Percentiles rank a stretch among this genome's conserved stretches.
These are phyloP conservation scores for Purshia tridentata DNA, from an alignment of 306 rosid genomes.

Conservation along the genomic window DNA sequence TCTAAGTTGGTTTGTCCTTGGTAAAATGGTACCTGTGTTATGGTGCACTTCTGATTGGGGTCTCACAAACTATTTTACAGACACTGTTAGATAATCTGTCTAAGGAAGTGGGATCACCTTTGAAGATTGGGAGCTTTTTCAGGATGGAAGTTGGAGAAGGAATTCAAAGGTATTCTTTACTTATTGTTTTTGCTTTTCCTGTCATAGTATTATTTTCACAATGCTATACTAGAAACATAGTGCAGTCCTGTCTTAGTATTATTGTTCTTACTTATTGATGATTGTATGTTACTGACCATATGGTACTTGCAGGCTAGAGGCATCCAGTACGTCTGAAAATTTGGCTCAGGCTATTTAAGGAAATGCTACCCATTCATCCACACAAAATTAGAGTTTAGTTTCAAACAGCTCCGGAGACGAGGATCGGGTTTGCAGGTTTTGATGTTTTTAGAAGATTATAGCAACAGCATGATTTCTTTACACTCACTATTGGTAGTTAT, in stretches of 20 bases:
- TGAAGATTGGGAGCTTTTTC: conserved; percentile 74
- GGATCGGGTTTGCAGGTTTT: conserved; percentile 2
- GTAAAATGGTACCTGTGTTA: not conserved
- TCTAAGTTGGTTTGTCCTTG: not conserved
- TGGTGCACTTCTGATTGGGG: conserved; percentile 12
- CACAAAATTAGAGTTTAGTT: conserved; percentile 20
- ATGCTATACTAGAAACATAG: not conserved
- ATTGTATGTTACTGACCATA: conserved; percentile 10
- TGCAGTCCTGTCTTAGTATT: not conserved
- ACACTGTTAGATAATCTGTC: conserved; percentile 64
- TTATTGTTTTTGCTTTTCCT: not conserved
- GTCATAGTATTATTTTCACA: not conserved
- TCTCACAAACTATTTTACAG: conserved; percentile 45
- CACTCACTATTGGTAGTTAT: not conserved
- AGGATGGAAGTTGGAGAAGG: conserved; percentile 96
- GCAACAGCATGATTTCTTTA: not conserved
- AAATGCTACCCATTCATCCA: not conserved
- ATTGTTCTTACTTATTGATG: not conserved
- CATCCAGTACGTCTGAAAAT: conserved; percentile 53
- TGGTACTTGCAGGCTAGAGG: conserved; percentile 62
- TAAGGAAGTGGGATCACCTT: conserved; percentile 79
- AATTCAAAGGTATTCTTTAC: conserved; percentile 55
- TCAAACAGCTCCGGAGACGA: conserved; percentile 17
- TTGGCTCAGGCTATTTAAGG: conserved; percentile 64
- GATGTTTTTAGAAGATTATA: not conserved